phyloP scores from a whole-genome alignment of 2,329 filamentous ascomycete genomes.

The Fusarium nisikadoi region DNA sequence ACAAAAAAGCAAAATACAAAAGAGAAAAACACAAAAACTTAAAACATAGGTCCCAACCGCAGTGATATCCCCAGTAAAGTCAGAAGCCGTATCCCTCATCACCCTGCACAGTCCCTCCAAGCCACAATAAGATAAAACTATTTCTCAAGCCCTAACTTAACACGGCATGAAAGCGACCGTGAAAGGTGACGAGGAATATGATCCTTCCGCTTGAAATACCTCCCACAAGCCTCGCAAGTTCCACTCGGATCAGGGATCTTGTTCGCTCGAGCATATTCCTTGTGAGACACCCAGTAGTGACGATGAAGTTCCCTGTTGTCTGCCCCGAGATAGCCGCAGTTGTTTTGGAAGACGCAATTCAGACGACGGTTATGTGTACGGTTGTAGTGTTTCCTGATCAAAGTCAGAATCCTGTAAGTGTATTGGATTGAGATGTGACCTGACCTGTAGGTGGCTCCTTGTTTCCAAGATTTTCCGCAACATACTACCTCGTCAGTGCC shows the following conservation, averaged over 20 bases:
- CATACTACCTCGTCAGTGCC: background rate
- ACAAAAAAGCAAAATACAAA: background rate
- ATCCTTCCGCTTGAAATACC: conserved; percentile 4
- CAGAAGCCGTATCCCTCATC: background rate
- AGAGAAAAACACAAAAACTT: background rate
- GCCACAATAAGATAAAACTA: background rate
- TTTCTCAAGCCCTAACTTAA: conserved; percentile 17
- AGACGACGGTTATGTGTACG: conserved; percentile 2
- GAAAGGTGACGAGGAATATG: conserved; percentile 14
- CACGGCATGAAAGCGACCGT: conserved; percentile 11
- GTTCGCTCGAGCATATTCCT: background rate
- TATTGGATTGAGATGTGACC: background rate
- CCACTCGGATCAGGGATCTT: background rate
- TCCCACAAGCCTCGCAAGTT: conserved; percentile 15
- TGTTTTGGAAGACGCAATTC: background rate
- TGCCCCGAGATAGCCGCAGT: background rate
- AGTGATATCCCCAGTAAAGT: background rate
- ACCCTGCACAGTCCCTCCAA: background rate
- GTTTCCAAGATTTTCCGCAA: background rate
- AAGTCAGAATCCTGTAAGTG: background rate
- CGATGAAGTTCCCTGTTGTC: conserved; percentile 9
- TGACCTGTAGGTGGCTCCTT: conserved; percentile 8
- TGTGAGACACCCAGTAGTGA: conserved; percentile 28
- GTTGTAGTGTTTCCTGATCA: conserved; percentile 10
- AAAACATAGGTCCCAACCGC: accelerated